A percentile compares a stretch with the other conserved stretches of the same genome.
Evolutionary conservation across 306 rosid species (phyloP).

Genomic region (Prosopis cineraria): DNA sequence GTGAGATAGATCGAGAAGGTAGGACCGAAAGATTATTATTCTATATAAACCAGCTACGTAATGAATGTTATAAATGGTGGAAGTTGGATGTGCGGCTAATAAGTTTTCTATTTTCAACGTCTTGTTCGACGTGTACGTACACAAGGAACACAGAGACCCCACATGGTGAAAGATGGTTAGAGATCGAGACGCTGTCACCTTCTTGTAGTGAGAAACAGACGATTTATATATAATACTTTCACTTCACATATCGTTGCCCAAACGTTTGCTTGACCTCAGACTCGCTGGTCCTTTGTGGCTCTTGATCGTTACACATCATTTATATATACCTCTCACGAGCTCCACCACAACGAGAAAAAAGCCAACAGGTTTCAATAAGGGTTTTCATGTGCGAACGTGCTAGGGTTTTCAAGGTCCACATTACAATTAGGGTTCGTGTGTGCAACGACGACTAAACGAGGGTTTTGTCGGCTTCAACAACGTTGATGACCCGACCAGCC

Average conservation of each 20-base stretch:
- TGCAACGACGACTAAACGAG: background rate
- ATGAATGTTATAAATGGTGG: too few relatives aligned
- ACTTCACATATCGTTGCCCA: conserved; percentile 34
- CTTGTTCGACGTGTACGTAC: conserved; percentile 21
- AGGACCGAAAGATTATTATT: background rate
- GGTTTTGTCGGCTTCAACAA: conserved; percentile 33
- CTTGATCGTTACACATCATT: conserved; percentile 35
- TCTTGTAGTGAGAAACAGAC: conserved; percentile 33
- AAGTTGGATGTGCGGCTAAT: conserved; percentile 36
- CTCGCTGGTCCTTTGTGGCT: conserved; percentile 22
- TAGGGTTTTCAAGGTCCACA: background rate
- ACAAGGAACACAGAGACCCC: conserved; percentile 40
- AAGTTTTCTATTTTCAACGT: conserved; percentile 40
- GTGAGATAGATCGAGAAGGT: too few relatives aligned
- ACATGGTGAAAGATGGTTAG: conserved; percentile 36
- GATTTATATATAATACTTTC: background rate
- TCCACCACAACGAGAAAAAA: background rate
- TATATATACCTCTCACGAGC: conserved; percentile 13
- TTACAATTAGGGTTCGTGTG: background rate
- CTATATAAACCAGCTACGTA: background rate
- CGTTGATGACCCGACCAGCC: conserved; percentile 38
- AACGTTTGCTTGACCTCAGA: conserved; percentile 14
- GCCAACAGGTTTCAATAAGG: too few relatives aligned
- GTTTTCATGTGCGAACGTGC: too few relatives aligned
- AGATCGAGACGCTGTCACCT: conserved; percentile 33